A percentile compares a stretch with the other conserved stretches of the same genome.
Evolutionary conservation across 2,329 filamentous ascomycete genomes (phyloP).

Genomic region (Aspergillus candidus): DNA sequence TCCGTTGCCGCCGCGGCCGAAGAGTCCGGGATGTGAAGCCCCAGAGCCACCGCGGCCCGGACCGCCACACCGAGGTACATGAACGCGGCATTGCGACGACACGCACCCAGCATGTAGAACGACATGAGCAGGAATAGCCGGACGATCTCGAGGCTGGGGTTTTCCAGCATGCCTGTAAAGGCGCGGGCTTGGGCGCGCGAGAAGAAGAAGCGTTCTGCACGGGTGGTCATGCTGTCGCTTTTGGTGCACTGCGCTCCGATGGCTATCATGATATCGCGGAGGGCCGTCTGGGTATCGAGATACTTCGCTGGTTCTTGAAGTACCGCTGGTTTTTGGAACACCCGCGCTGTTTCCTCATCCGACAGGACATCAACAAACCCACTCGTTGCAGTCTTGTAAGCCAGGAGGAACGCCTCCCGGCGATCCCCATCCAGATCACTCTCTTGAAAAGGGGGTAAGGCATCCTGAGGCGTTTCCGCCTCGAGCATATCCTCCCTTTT

Average conservation of each 20-base stretch:
- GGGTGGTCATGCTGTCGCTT: conserved; percentile 23
- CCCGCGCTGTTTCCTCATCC: conserved; percentile 27
- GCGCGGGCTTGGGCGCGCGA: conserved; percentile 44
- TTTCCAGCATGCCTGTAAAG: conserved; percentile 48
- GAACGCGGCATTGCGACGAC: conserved; percentile 55
- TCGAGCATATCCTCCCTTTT: conserved; percentile 51
- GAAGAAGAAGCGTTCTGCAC: conserved; percentile 39
- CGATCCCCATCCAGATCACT: conserved; percentile 23
- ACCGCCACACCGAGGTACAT: conserved; percentile 59
- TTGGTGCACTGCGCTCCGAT: conserved; percentile 48
- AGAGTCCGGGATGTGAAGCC: conserved; percentile 45
- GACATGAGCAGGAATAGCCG: conserved; percentile 51
- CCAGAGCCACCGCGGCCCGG: conserved; percentile 52
- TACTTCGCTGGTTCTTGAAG: conserved; percentile 8
- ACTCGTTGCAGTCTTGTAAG: conserved; percentile 30
- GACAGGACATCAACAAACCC: conserved; percentile 33
- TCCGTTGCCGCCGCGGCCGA: conserved; percentile 11
- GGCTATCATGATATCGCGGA: conserved; percentile 44
- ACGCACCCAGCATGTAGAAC: conserved; percentile 55
- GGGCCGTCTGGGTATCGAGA: conserved; percentile 23
- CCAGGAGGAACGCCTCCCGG: conserved; percentile 31
- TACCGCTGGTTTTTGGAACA: conserved; percentile 2
- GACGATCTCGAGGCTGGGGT: conserved; percentile 50
- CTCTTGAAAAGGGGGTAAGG: conserved; percentile 25
- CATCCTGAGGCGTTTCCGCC: conserved; percentile 35